These are phyloP conservation scores for Phyllosticta citribraziliensis DNA, from an alignment of 2,329 filamentous ascomycete species.

Conservation along the genomic window DNA sequence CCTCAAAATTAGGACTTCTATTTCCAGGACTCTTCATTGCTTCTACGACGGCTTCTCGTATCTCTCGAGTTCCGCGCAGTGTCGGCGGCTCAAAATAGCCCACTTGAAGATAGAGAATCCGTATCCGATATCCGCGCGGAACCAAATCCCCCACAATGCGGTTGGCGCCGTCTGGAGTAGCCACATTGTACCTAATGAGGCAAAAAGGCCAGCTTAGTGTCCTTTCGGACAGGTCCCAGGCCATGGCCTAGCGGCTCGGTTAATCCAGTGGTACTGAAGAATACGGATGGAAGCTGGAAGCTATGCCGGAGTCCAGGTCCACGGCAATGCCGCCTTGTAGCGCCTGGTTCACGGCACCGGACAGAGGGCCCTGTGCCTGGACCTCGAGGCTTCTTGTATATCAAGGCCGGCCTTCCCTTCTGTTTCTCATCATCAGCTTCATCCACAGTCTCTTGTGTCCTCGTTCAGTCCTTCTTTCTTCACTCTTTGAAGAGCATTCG, in stretches of 20 bases:
- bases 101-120: background rate
- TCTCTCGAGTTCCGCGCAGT: background rate
- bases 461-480: conserved; percentile 1
- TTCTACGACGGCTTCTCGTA: background rate
- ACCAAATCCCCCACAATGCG: background rate
- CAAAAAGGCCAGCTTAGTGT: background rate
- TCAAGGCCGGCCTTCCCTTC: background rate
- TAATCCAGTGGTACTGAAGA: background rate
- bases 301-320: background rate
- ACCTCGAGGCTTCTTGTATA: background rate
- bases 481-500: conserved; percentile 1
- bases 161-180: background rate
- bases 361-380: background rate
- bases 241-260: background rate
- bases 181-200: background rate
- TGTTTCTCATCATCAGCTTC: background rate
- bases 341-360: background rate
- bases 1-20: background rate
- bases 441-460: background rate
- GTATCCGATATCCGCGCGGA: background rate
- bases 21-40: background rate
- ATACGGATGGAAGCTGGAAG: background rate
- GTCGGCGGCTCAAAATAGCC: background rate
- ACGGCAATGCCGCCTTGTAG: background rate
- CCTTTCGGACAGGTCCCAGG: background rate